Percentiles rank a stretch among this genome's conserved stretches.
These are phyloP conservation scores for Dactylellina parvicollis DNA, from an alignment of 2,329 filamentous ascomycete genomes.

Conservation along the genomic window DNA sequence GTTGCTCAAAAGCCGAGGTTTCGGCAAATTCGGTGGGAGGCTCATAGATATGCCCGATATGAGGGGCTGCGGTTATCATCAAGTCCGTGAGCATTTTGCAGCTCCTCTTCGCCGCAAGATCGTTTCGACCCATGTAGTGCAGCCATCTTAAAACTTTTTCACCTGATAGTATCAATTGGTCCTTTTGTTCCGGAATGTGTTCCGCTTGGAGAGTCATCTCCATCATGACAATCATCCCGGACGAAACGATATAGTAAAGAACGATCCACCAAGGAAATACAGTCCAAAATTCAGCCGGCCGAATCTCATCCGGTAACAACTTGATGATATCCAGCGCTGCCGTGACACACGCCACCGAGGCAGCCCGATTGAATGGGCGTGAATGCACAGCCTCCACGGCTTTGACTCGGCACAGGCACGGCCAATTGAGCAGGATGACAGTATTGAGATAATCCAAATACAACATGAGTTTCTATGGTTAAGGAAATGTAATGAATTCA, in stretches of 20 bases:
- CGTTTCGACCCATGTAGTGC: constrained; percentile 56
- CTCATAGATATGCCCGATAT: constrained; percentile 36
- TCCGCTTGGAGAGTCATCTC: constrained; percentile 56
- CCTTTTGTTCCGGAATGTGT: constrained; percentile 58
- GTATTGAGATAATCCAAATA: constrained; percentile 56
- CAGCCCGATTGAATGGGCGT: constrained; percentile 57
- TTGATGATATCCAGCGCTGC: constrained; percentile 57
- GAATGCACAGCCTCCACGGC: constrained; percentile 51
- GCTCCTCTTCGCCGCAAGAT: constrained; percentile 56
- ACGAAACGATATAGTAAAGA: constrained; percentile 56
- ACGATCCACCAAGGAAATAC: constrained; percentile 57
- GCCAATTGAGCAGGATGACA: constrained; percentile 55
- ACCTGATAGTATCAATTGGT: constrained; percentile 55
- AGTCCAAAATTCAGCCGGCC: constrained; percentile 55
- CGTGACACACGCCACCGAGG: constrained; percentile 56
- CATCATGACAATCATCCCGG: constrained; percentile 56
- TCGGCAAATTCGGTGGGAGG: constrained; percentile 25
- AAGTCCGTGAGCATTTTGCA: constrained; percentile 57
- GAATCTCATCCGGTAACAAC: constrained; percentile 56
- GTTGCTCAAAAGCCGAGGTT: constrained; percentile 6
- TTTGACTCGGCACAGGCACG: constrained; percentile 56
- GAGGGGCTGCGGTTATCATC: constrained; percentile 43
- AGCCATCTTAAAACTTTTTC: constrained; percentile 57
- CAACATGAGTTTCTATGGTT: constrained; percentile 46
- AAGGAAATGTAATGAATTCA: constrained; percentile 7